Evolutionary conservation across 495 filamentous ascomycete genomes (phyloP), one percentile per base, ranked within the genome.

Genomic region (Xylaria venustula): DNA sequence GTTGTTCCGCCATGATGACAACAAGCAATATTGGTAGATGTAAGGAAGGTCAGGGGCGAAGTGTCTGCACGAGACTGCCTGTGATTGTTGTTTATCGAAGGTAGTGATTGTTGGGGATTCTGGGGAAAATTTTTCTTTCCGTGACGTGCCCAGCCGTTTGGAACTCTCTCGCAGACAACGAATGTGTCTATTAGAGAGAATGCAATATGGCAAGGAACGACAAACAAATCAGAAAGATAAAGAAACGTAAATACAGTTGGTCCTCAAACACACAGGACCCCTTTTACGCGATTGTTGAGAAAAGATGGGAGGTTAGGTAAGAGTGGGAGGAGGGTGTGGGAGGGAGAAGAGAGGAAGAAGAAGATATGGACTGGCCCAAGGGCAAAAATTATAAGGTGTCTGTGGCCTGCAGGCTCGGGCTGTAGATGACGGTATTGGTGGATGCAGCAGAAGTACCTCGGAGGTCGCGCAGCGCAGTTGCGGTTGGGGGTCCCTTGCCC

Each of bases 1-100:
- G 86, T 79, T 95, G 87, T 76, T 97, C 92, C 76, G 94, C 93
- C 94, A 98, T 98, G 66, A 55, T 67, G 60, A 61, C 34, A 49
- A 57, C n/a, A 54, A 26, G n/a, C 15, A 26, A 23, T 2, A 36
- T 23, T 28, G 14, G 12, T 34, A 14, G 23, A 23, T 17, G 50
- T 44, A 49, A 46, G 28, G 15, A 55, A 40, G 17, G 15, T 37
- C 9, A 37, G 32, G 19, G 50, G 15, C 36, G 30, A n/a, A 23
- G 20, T 51, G 30, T 44, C 7, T 45, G 42, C 23, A 22, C 8
- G n/a, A 30, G 58, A 52, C 23, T 32, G 46, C 11, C 26, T 36
- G 34, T 53, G 17, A n/a, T 15, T 36, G 37, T 46, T 42, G 17
- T 63, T 48, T 55, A 25, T 36, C 5, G 51, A 54, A 40, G 44